These are phyloP conservation scores for Hypoxylon trugodes DNA, from an alignment of 495 filamentous ascomycete species.

Conservation along the genomic window DNA sequence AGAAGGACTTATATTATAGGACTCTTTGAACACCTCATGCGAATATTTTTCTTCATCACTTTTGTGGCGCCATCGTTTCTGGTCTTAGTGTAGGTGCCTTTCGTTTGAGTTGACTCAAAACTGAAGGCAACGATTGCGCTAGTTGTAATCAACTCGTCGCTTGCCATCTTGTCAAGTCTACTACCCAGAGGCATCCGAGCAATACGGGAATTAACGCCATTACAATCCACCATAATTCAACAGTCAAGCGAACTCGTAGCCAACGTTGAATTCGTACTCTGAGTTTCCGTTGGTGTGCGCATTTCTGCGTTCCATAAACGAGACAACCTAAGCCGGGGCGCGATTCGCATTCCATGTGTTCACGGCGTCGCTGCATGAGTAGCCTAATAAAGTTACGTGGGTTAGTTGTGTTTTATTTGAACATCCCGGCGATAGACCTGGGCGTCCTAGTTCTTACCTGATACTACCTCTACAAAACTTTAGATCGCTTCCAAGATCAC, in stretches of 20 bases:
- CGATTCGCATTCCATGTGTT: constrained; percentile 63
- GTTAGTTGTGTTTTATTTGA: background rate
- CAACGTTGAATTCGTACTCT: constrained; percentile 46
- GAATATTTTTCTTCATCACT: no score
- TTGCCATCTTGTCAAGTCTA: constrained; percentile 29
- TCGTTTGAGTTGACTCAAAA: no score
- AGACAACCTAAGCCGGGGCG: constrained; percentile 61
- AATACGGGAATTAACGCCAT: constrained; percentile 44
- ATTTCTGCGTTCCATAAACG: constrained; percentile 57
- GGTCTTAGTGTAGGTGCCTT: no score
- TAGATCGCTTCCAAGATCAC: constrained; percentile 61
- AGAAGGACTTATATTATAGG: no score
- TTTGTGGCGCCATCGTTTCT: no score
- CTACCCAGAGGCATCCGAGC: constrained; percentile 39
- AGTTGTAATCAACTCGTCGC: constrained; percentile 5
- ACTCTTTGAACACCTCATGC: no score
- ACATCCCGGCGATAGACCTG: background rate
- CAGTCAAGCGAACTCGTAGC: constrained; percentile 44
- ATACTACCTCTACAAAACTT: constrained; percentile 62
- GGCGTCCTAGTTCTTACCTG: constrained; percentile 44
- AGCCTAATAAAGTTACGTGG: constrained; percentile 45
- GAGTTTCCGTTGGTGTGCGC: constrained; percentile 47
- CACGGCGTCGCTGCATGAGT: constrained; percentile 61
- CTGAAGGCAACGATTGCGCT: no score
- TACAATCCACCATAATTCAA: constrained; percentile 47